Conservation (phyloP, 352 stramenopile genomes). For the Pythium rhizo-oryzae region DNA sequence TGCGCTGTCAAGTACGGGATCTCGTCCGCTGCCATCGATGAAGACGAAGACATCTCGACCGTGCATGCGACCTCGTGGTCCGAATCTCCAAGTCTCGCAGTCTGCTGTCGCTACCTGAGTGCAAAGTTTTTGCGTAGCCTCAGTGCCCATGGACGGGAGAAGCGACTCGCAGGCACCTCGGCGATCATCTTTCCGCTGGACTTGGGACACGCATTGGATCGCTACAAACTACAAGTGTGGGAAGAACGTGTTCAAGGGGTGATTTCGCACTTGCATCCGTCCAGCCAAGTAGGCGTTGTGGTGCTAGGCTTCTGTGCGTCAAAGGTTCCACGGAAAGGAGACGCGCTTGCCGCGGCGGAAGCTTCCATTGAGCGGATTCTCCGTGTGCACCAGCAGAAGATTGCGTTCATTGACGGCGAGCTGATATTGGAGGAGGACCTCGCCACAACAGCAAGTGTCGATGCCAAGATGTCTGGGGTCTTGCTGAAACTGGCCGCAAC, state of each 20-base stretch:
- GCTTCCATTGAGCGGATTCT: slow-evolving; percentile 13
- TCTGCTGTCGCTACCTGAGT: slow-evolving; percentile 72
- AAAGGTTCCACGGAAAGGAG: slow-evolving; percentile 2
- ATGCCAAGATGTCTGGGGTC: slow-evolving; percentile 22
- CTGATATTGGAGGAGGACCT: slow-evolving; percentile 30
- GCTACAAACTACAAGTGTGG: slow-evolving; percentile 38
- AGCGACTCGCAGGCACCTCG: slow-evolving; percentile 43
- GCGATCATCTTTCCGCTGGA: slow-evolving; percentile 62
- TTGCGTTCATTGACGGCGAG: slow-evolving; percentile 29
- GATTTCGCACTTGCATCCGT: slow-evolving; percentile 34
- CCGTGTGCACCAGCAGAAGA: not conserved
- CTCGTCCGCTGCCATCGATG: slow-evolving; percentile 25
- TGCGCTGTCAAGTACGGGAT: slow-evolving; percentile 62
- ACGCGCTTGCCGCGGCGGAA: slow-evolving; percentile 26
- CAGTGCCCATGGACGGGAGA: slow-evolving; percentile 25
- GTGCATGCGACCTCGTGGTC: slow-evolving; percentile 28
- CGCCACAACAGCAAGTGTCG: not conserved
- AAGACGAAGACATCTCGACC: slow-evolving; percentile 29
- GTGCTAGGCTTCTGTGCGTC: slow-evolving; percentile 42
- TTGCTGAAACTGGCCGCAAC: slow-evolving; percentile 12
- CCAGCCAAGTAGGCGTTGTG: slow-evolving; percentile 39
- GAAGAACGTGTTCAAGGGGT: slow-evolving; percentile 45
- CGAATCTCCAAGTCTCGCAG: slow-evolving; percentile 31
- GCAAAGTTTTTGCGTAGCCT: slow-evolving; percentile 28
- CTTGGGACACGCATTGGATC: slow-evolving; percentile 43